Base-by-base conservation (phyloP, 305 asterid genomes). In the Striga hermonthica region DNA sequence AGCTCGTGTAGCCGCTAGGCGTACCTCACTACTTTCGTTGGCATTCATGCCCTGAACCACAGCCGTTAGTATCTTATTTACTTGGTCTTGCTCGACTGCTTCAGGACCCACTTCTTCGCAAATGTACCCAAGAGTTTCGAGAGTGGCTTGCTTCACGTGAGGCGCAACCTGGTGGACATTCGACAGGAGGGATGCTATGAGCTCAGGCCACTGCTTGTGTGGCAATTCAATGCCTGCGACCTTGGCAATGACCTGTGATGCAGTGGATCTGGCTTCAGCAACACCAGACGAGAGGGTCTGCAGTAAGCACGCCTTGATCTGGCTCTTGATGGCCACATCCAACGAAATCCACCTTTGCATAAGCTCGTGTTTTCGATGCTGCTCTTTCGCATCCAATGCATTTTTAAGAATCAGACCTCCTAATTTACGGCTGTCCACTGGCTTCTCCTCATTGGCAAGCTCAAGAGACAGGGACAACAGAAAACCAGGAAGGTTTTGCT, bases 171-270 rank as follows among this genome's bases (percentile, higher is more conserved):
- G 96, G 74, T 89, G 91, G 83, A 85, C 74, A 65, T 85, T 91
- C 16, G 94, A 82, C 40, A 91, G 69, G 57, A 91, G 91, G 55
- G 92, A 78, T 37, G 82, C 96, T 41, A 91, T 84, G 65, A 91
- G 83, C 76, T 91, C 98, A n/a, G 98, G 96, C 98, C 98, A 91
- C 70, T 89, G 95, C 71, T 89, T 89, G 39, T 89, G 96, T 0
- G 98, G 91, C 72, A 91, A 73, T 79, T 91, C 98, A 69, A 91
- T 86, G 40, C 92, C 88, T 11, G 98, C 96, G 72, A 91, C 91
- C 82, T 91, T 91, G 28, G 98, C 98, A 78, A 85, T 80, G 67
- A 89, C 98, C 78, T 91, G 98, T 16, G 98, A 82, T 37, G 95
- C 94, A 60, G 98, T 91, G 39, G 96, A 87, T 68, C 94, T 83